Evolutionary conservation across 805 yeast species (phyloP).

Genomic region (Yarrowia yakushimensis): DNA sequence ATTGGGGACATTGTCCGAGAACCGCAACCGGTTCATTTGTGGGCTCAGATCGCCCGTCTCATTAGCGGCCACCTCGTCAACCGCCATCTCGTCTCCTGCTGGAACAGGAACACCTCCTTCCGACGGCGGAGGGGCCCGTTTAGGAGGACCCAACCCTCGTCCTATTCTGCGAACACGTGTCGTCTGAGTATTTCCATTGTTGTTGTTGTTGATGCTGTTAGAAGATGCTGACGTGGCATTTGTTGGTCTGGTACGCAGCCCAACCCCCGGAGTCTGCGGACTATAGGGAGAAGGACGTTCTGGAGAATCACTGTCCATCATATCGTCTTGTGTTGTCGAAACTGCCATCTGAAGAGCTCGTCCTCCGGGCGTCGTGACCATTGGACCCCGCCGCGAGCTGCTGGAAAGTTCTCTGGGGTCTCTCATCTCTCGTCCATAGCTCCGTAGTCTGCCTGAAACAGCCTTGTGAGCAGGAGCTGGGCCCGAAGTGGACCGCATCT

Average conservation of each 20-base stretch:
- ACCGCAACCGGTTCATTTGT: conserved; percentile 12
- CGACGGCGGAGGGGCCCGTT: conserved; percentile 18
- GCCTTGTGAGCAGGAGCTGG: not conserved
- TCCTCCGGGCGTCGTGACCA: not conserved
- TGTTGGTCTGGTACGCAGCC: not conserved
- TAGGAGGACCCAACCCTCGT: conserved; percentile 24
- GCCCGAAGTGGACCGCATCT: conserved; percentile 7
- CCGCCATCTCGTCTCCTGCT: not conserved
- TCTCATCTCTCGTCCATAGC: not conserved
- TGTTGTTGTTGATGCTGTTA: not conserved
- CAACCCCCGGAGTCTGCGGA: conserved; percentile 11
- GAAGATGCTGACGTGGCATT: not conserved
- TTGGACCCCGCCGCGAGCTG: not conserved
- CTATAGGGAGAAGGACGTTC: conserved; percentile 3
- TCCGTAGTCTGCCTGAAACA: not conserved
- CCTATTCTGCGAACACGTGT: conserved; percentile 1
- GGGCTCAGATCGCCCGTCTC: conserved; percentile 14
- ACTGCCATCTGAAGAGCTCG: not conserved
- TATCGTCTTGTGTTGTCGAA: not conserved
- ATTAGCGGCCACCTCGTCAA: not conserved
- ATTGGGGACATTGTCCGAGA: not conserved
- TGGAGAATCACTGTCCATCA: conserved; percentile 18
- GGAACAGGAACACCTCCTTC: not conserved
- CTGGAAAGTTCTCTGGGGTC: not conserved
- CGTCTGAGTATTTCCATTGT: not conserved